Conservation (phyloP, 495 filamentous ascomycete species). For the Aspergillus coremiiformis region DNA sequence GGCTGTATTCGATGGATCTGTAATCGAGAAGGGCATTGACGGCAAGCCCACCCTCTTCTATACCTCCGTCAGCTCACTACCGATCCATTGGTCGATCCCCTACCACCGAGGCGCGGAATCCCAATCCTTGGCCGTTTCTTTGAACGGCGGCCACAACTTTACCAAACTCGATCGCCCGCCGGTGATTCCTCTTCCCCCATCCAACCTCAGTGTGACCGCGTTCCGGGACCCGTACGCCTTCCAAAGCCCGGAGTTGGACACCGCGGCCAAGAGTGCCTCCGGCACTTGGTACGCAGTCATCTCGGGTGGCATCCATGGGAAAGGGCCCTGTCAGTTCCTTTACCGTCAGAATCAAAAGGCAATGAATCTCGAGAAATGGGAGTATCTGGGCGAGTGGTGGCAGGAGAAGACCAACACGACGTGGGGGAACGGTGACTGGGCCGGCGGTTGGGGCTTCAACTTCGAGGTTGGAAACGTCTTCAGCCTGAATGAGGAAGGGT, state of each 20-base stretch:
- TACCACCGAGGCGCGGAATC: slow-evolving; percentile 17
- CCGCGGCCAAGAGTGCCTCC: background rate
- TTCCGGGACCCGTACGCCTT: slow-evolving; percentile 22
- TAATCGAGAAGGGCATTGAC: slow-evolving; percentile 15
- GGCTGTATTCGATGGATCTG: slow-evolving; percentile 18
- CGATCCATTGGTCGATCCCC: slow-evolving; percentile 22
- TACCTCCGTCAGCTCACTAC: slow-evolving; percentile 17
- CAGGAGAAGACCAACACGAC: slow-evolving; percentile 14
- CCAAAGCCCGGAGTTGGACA: slow-evolving; percentile 12
- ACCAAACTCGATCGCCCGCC: slow-evolving; percentile 13
- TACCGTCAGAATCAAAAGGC: slow-evolving; percentile 14
- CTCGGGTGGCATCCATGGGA: slow-evolving; percentile 14
- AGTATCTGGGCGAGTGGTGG: slow-evolving; percentile 20
- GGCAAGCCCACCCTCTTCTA: slow-evolving; percentile 17
- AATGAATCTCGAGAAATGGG: slow-evolving; percentile 16
- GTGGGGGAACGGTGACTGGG: slow-evolving; percentile 20
- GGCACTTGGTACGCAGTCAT: slow-evolving; percentile 17
- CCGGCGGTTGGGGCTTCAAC: slow-evolving; percentile 18
- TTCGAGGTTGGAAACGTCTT: slow-evolving; percentile 17
- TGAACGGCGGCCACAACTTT: slow-evolving; percentile 16
- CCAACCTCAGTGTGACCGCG: slow-evolving; percentile 12
- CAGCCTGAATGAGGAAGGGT: slow-evolving; percentile 11
- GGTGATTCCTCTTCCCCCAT: slow-evolving; percentile 12
- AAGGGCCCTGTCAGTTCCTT: slow-evolving; percentile 15
- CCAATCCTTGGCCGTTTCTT: slow-evolving; percentile 17